Base-by-base conservation (phyloP, 78 protist species). In the Pigoraptor vietnamica region DNA sequence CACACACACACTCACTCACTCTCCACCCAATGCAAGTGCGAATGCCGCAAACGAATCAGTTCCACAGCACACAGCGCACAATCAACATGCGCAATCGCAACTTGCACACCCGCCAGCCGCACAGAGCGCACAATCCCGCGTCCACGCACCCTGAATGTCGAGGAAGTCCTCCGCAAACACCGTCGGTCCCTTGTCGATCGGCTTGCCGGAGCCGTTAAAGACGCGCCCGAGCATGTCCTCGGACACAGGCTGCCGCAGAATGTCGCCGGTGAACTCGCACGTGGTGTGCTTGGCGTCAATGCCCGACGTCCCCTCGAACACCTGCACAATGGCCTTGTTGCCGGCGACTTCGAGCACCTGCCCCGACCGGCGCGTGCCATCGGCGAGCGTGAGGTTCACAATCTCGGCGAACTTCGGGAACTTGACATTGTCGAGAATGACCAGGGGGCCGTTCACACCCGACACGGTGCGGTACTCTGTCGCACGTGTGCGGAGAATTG, bases 391-490 rank as follows among this genome's bases (percentile, higher is more conserved):
- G 32, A 99, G 67, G 48, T 96, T 95, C 36, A 99, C 99, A 88
- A 99, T 99, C 93, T 99, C 99, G 37, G 98, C 94, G 96, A 91
- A 99, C 91, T 95, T 89, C 84, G 91, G 91, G 40, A 40, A 55
- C 84, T 97, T 97, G 86, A 99, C 99, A 37, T 99, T 96, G 87
- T 99, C 99, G 32, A 99, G 95, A 40, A 99, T 94, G 79, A 99
- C 99, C 33, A 99, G 97, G 35, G 99, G 99, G 10, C 99, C 99
- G 87, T 98, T 98, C 33, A 99, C 99, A 32, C 96, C 99, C 32
- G 91, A 24, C 40, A 99, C 99, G 1, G 99, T 99, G 82, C 98
- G 92, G 96, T 99, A 99, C 14, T 1, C 94, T 87, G 90, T 9
- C 10, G 32, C 37, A n/a, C n/a, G n/a, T n/a, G n/a, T n/a, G n/a